A percentile compares a stretch with the other conserved stretches of the same genome.
These are phyloP conservation scores for Xylariomycetidae sp. DNA, from an alignment of 2,329 filamentous ascomycete species.

Conservation along the genomic window DNA sequence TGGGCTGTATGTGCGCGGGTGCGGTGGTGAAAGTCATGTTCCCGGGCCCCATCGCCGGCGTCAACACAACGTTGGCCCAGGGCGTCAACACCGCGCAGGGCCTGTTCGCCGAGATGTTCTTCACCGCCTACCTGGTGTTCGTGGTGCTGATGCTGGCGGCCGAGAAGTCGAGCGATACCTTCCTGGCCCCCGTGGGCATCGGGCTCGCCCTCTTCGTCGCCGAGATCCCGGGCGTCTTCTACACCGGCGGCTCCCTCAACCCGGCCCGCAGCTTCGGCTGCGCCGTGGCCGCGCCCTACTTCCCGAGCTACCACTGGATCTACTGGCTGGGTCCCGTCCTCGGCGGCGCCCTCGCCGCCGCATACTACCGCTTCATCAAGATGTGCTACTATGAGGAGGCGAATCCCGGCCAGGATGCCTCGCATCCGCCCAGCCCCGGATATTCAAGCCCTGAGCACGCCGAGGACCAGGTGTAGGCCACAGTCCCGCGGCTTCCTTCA, in stretches of 20 bases:
- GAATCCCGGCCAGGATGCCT: slow-evolving; percentile 31
- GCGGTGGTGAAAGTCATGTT: slow-evolving; percentile 50
- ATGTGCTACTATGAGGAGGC: slow-evolving; percentile 36
- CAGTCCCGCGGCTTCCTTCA: too few species aligned
- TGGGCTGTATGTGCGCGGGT: slow-evolving; percentile 48
- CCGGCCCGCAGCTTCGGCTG: slow-evolving; percentile 38
- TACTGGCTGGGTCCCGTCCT: slow-evolving; percentile 40
- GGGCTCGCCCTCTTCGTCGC: slow-evolving; percentile 58
- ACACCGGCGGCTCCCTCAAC: slow-evolving; percentile 36
- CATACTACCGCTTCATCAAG: slow-evolving; percentile 37
- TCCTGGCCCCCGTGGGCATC: slow-evolving; percentile 60
- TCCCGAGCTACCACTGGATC: slow-evolving; percentile 37
- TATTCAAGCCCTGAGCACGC: too few species aligned
- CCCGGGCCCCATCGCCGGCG: slow-evolving; percentile 35
- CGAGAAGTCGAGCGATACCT: slow-evolving; percentile 63
- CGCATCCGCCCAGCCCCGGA: not conserved
- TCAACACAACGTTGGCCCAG: slow-evolving; percentile 17
- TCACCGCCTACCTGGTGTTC: slow-evolving; percentile 53
- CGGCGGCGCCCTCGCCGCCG: slow-evolving; percentile 35
- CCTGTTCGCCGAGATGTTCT: slow-evolving; percentile 56
- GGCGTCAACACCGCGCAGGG: slow-evolving; percentile 36
- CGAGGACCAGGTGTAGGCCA: too few species aligned
- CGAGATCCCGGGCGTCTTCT: slow-evolving; percentile 32
- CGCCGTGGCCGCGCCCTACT: slow-evolving; percentile 30
- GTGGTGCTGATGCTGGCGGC: slow-evolving; percentile 59